Percentiles rank a stretch among this genome's conserved stretches.
phyloP scores from a whole-genome alignment of 75 land plant species.

The Chamaecyparis obtusa region DNA sequence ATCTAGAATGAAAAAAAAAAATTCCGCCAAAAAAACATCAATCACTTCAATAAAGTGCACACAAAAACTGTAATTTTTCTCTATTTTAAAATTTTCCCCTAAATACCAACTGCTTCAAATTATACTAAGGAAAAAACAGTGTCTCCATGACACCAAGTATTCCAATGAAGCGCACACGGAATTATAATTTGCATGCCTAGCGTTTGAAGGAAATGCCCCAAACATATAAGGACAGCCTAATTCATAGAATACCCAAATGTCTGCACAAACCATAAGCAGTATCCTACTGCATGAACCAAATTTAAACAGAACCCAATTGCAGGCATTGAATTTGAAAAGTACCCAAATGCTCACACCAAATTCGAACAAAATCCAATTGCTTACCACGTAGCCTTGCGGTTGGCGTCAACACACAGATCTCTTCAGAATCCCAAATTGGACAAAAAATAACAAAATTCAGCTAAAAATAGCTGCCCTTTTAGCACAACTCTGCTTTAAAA shows the following conservation, averaged over 20 bases:
- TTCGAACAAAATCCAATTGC: background rate
- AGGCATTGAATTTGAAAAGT: background rate
- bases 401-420: background rate
- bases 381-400: background rate
- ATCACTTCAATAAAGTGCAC: background rate
- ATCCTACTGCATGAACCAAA: background rate
- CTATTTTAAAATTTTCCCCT: too few species aligned
- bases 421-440: background rate
- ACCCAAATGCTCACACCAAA: background rate
- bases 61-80: background rate
- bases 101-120: too few species aligned
- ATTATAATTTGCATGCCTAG: background rate
- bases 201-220: background rate
- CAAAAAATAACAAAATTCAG: background rate
- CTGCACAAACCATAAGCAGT: background rate
- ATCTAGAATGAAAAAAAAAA: background rate
- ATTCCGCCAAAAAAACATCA: background rate
- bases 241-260: background rate
- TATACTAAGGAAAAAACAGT: too few species aligned
- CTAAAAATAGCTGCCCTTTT: background rate
- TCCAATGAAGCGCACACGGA: background rate
- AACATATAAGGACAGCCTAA: background rate
- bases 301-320: background rate
- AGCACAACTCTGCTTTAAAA: background rate
- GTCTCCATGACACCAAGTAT: background rate